Conservation (phyloP, 1,139 yeast genomes). For the Sugiyamaella castrensis region DNA sequence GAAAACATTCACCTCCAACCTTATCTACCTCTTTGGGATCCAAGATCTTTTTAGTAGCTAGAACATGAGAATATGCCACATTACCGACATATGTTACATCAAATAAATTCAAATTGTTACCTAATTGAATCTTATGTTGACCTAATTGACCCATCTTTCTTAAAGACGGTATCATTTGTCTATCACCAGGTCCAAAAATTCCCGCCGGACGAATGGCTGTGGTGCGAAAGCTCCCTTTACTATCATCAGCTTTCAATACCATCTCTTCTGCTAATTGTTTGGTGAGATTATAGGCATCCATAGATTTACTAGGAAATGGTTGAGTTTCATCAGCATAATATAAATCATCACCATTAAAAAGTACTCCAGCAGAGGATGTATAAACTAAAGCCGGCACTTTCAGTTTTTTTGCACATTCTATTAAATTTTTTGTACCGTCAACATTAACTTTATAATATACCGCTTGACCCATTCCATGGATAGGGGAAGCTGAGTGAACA, state of each 20-base stretch:
- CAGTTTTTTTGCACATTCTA: slow-evolving; percentile 56
- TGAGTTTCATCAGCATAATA: slow-evolving; percentile 89
- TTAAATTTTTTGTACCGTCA: slow-evolving; percentile 75
- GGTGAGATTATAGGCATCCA: slow-evolving; percentile 97
- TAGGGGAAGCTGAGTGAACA: slow-evolving; percentile 95
- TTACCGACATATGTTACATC: slow-evolving; percentile 99
- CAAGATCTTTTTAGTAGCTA: slow-evolving; percentile 78
- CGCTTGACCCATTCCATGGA: slow-evolving; percentile 78
- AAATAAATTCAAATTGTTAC: slow-evolving; percentile 87
- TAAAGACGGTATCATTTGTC: slow-evolving; percentile 92
- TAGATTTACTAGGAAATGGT: slow-evolving; percentile 87
- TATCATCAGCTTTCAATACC: slow-evolving; percentile 60
- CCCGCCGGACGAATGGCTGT: slow-evolving; percentile 96
- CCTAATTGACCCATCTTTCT: slow-evolving; percentile 79
- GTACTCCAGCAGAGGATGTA: slow-evolving; percentile 97
- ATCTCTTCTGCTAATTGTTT: slow-evolving; percentile 87
- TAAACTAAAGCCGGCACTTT: slow-evolving; percentile 70
- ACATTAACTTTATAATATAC: slow-evolving; percentile 90
- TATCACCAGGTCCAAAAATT: slow-evolving; percentile 97
- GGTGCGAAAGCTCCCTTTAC: slow-evolving; percentile 49
- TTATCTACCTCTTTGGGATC: slow-evolving; percentile 39
- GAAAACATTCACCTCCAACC: slow-evolving; percentile 84
- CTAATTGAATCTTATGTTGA: slow-evolving; percentile 89
- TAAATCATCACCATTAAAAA: slow-evolving; percentile 88
- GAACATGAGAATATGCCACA: slow-evolving; percentile 93